Base-by-base conservation (phyloP, 1,139 yeast species). In the Suhomyces anneliseae region DNA sequence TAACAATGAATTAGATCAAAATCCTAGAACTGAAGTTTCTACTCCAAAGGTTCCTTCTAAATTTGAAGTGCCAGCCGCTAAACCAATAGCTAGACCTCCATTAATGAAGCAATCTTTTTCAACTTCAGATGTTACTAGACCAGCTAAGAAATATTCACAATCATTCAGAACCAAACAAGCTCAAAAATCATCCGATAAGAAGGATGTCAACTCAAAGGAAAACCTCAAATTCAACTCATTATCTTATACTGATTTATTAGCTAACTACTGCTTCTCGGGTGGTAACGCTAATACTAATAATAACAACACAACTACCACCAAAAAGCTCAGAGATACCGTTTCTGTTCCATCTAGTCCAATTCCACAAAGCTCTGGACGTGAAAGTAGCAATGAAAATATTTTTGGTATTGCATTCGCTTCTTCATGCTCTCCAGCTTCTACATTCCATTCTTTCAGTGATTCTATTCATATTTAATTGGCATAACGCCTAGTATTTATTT, bases 391-490 rank as follows among this genome's bases (percentile, higher is more conserved):
- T 32, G 47, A 47, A 7, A 46, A 52, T 29, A 46, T 46, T 34
- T 51, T 47, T 42, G 53, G 54, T 6, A 27, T 42, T 15, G 38
- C 47, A 36, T 50, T 50, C 42, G 54, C 50, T 14, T 47, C 51
- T 31, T 51, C 54, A 33, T 52, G 57, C 40, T 60, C 66, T 15
- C 57, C 65, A 6, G 65, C 66, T 12, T 63, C 68, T 19, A 58
- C 70, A 26, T 62, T 67, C 52, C 68, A 67, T 44, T 61, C 67
- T n/a, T 62, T 66, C 39, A 65, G 69, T 49, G 72, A 67, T 52
- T 65, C 69, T 32, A 65, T 67, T 51, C 68, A 67, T 51, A 66
- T 57, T 47, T 66, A 45, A 40, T 39, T 34, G 42, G 11, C 32
- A 29, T 11, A 9, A n/a, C 29, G 11, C 11, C 37, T 32, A 14